Base-by-base conservation (phyloP, 2,329 filamentous ascomycete genomes). In the Juglanconis oblonga region DNA sequence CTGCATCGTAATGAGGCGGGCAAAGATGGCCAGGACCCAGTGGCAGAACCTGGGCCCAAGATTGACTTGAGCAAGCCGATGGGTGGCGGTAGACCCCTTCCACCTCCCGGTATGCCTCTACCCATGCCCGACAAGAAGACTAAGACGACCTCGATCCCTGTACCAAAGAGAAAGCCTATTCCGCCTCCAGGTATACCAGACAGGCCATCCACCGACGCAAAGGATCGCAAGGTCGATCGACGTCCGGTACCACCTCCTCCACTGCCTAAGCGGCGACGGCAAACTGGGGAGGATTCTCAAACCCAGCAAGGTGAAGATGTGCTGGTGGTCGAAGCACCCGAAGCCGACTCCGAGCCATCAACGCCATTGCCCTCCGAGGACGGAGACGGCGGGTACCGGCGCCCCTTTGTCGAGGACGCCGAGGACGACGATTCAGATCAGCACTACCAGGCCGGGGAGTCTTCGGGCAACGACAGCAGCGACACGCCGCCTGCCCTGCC, bases 1-100 rank as follows among this genome's bases (percentile, higher is more conserved):
- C 73, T 84, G 11, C 77, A 79, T 59, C 66, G 64, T 59, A 79
- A 79, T 49, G 78, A 81, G 49, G 71, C 69, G 44, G 42, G 48
- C 33, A 74, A 72, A 51, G 72, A 64, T 44, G 62, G 63, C 6
- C 55, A 56, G 9, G n/a, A 53, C 6, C 44, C 40, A 7, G 68
- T 68, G 10, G 42, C 47, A 7, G 66, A 68, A 10, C 42, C 48
- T 9, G 64, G 66, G 24, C 59, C 69, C 32, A 63, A 66, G 14
- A 50, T 85, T 62, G 72, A 85, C 74, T 65, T 83, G 61, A 75
- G 72, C 64, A 84, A 91, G 67, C 92, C 92, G 2, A 92, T 96
- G 78, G 92, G 92, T 1, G 84, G 92, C 44, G 92, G 92, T 0
- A 88, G 89, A 66, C 92, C 92, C 1, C 77, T 96, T 17, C 92